Percentiles rank a stretch among this genome's conserved stretches.
Evolutionary conservation across 2,329 filamentous ascomycete species (phyloP).

Genomic region (Xylaria arbuscula): DNA sequence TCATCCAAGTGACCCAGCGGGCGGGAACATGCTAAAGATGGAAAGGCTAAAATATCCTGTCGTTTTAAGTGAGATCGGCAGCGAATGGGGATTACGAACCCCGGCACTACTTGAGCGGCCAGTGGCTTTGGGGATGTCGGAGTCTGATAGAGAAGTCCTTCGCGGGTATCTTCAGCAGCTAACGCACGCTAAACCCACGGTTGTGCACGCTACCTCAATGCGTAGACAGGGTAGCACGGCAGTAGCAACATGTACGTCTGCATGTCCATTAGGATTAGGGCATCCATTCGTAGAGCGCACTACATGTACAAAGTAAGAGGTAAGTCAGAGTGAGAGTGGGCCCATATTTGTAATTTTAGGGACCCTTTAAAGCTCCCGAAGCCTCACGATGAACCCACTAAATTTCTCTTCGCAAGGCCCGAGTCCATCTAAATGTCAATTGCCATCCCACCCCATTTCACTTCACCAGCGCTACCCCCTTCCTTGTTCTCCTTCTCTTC

Average conservation of each 20-base stretch:
- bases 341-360: slow-evolving; percentile 35
- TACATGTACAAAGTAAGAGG: too few relatives aligned
- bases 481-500: slow-evolving; percentile 9
- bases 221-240: neutral
- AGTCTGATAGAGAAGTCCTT: neutral
- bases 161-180: slow-evolving; percentile 2
- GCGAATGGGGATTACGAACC: neutral
- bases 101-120: neutral
- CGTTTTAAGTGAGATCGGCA: slow-evolving; percentile 26
- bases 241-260: slow-evolving; percentile 3
- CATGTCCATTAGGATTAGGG: neutral
- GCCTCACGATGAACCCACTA: slow-evolving; percentile 37
- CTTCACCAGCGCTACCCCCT: slow-evolving; percentile 8
- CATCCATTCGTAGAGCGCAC: neutral
- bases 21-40: slow-evolving; percentile 28
- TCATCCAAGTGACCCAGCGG: slow-evolving; percentile 15
- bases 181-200: slow-evolving; percentile 9
- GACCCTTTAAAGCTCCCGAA: slow-evolving; percentile 25
- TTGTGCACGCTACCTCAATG: neutral
- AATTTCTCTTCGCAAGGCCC: slow-evolving; percentile 46
- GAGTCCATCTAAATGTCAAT: slow-evolving; percentile 34
- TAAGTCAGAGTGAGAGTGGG: slow-evolving; percentile 15
- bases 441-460: slow-evolving; percentile 20
- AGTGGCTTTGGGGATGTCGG: neutral
- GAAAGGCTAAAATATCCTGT: slow-evolving; percentile 9